Conservation (phyloP, 495 filamentous ascomycete genomes). For the Chaetomidium leptoderma region DNA sequence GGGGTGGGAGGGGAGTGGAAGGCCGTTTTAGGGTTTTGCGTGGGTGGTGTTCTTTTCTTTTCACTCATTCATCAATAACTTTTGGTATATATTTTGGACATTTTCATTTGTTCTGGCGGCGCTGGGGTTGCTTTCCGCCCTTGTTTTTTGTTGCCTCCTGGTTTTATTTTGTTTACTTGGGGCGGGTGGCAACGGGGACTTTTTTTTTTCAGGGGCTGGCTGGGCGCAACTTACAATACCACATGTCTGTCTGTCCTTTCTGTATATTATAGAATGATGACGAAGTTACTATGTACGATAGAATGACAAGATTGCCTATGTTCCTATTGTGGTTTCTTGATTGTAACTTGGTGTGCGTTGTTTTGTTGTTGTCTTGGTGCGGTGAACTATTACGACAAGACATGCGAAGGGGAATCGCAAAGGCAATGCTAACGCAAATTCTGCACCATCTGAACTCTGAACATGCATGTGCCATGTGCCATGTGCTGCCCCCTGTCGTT, state of each 20-base stretch:
- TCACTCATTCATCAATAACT: no score
- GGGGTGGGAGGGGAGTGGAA: conserved; percentile 17
- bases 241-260: conserved; percentile 1
- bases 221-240: conserved; percentile 1
- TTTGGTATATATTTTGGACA: not conserved
- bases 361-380: no score
- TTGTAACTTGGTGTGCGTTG: no score
- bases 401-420: no score
- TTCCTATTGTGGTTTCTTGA: not conserved
- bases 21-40: conserved; percentile 10
- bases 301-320: not conserved
- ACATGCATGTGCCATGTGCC: not conserved
- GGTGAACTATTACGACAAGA: no score
- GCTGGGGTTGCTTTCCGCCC: not conserved
- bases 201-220: not conserved
- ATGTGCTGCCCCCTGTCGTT: no score
- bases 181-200: not conserved
- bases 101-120: no score
- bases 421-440: no score
- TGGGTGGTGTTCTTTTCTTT: not conserved
- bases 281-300: not conserved
- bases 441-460: not conserved
- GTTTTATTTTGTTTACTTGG: conserved; percentile 11
- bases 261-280: not conserved
- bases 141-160: not conserved